Percentiles rank a stretch among this genome's conserved stretches.
Evolutionary conservation across 768 basidiomycete species (phyloP).

Genomic region (Flagelloscypha sp.): DNA sequence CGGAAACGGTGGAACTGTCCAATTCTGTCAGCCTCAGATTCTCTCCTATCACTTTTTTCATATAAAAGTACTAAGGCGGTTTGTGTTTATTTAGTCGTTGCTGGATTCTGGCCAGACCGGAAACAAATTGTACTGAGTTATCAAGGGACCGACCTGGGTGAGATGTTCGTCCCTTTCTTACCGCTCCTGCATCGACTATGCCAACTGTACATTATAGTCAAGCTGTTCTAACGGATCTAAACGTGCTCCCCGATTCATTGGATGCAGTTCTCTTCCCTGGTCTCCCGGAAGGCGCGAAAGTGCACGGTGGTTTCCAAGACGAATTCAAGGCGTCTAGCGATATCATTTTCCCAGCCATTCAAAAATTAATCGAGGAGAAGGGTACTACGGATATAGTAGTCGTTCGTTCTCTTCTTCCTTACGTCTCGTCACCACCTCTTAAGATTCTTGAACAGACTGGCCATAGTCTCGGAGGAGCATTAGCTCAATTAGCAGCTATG

Average conservation of each 20-base stretch:
- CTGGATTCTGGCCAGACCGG: too few relatives aligned
- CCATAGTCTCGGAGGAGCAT: conserved; percentile 24
- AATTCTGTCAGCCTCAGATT: conserved; percentile 38
- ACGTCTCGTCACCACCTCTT: background rate
- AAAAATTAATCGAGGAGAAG: conserved; percentile 19
- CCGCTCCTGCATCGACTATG: conserved; percentile 1
- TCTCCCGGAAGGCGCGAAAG: conserved; percentile 21
- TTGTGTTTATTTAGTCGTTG: too few relatives aligned
- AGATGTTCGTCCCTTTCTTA: too few relatives aligned
- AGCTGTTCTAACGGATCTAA: conserved; percentile 30
- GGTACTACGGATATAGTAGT: conserved; percentile 20
- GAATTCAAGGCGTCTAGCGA: conserved; percentile 28
- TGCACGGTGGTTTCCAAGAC: conserved; percentile 33
- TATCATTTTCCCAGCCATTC: conserved; percentile 25
- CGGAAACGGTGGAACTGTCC: conserved; percentile 35
- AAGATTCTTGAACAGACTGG: conserved; percentile 15
- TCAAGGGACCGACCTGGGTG: too few relatives aligned
- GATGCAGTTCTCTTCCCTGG: conserved; percentile 36
- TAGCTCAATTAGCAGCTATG: conserved; percentile 24
- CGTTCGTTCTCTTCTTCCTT: conserved; percentile 22
- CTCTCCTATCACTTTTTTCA: too few relatives aligned
- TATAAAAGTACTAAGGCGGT: background rate
- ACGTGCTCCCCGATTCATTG: conserved; percentile 21
- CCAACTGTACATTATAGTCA: conserved; percentile 15
- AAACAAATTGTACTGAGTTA: too few relatives aligned